Conservation (phyloP, 176 grass and related monocot species). For the Ananas comosus region DNA sequence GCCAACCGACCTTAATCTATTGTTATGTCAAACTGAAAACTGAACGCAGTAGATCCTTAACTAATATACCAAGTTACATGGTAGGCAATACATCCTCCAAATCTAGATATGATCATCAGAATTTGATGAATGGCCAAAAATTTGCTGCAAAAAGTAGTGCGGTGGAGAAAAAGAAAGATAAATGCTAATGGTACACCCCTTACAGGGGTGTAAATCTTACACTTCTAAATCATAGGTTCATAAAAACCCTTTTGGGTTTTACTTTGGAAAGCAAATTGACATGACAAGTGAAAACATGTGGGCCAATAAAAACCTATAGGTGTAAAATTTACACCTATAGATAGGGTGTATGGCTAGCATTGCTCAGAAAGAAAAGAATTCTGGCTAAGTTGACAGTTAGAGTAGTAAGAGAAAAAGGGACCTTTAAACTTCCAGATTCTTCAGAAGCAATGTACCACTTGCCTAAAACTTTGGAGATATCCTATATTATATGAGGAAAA, state of each 20-base stretch:
- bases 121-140: background rate
- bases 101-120: background rate
- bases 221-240: too few relatives aligned
- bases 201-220: too few relatives aligned
- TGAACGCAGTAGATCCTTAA: background rate
- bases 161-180: background rate
- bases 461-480: slow-evolving; percentile 24
- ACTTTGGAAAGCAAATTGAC: too few relatives aligned
- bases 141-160: background rate
- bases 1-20: background rate
- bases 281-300: too few relatives aligned
- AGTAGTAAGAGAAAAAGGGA: slow-evolving; percentile 1
- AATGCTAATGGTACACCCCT: too few relatives aligned
- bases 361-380: background rate
- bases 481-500: slow-evolving; percentile 13
- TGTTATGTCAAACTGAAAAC: background rate
- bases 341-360: too few relatives aligned
- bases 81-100: background rate
- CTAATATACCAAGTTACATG: background rate
- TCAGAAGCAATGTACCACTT: slow-evolving; percentile 22
- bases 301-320: too few relatives aligned
- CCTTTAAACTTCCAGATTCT: slow-evolving; percentile 27
- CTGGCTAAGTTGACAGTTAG: background rate
- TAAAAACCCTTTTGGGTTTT: too few relatives aligned
- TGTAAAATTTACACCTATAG: too few relatives aligned